Base-by-base conservation (phyloP, 1,284 basidiomycete genomes). In the Trametes polyzona region DNA sequence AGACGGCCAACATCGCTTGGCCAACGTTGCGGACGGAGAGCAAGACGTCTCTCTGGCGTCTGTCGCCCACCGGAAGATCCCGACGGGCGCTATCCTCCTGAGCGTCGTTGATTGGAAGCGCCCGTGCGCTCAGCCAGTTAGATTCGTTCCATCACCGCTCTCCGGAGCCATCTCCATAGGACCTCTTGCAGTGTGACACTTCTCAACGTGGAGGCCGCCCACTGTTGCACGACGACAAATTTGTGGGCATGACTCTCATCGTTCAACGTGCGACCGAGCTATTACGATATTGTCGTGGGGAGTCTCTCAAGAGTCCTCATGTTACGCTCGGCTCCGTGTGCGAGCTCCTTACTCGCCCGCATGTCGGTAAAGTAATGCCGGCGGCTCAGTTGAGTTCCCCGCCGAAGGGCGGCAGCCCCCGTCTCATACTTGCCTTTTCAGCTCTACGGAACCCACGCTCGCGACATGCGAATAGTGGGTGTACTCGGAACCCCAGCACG, bases 1-100 rank as follows among this genome's bases (percentile, higher is more conserved):
- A 58, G 43, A 59, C 59, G 50, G 64, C 64, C 59, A 67, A 58
- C 65, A 67, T 65, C 47, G 46, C 55, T 57, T 62, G 62, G 62
- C 64, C 57, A 60, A 67, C 62, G 65, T 62, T 62, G 62, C 47
- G 50, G 60, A 62, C 59, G 53, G 55, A 50, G 60, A 60, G 64
- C 62, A 64, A 60, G 62, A 55, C 59, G 62, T 60, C 44, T 59
- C 52, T 58, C 57, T 59, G 59, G 62, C 62, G 61, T 55, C 52
- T 50, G 49, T 29, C 49, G 41, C 35, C 40, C 33, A 58, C 62
- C 65, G 61, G 63, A 55, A 52, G 54, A 60, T 60, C 49, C 56
- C 63, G 62, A 48, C 35, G 17, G 42, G 62, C 61, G 61, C 55
- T 49, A 50, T 8, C 1, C n/a, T n/a, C 23, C 17, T 37, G 1